Evolutionary conservation across 306 rosid genomes (phyloP).

Genomic region (Styphnolobium japonicum): DNA sequence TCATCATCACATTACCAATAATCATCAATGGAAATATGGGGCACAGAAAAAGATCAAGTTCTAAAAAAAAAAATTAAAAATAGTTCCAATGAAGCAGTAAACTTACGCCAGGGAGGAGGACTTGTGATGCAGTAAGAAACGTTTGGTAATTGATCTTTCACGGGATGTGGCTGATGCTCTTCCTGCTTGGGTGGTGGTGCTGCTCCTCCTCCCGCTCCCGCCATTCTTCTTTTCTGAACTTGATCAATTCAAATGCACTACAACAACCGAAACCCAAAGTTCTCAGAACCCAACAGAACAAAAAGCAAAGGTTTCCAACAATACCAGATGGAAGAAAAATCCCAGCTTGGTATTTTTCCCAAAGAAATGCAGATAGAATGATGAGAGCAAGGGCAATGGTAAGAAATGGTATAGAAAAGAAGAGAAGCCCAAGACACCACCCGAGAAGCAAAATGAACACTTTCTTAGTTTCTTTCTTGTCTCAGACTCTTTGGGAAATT

Average conservation of each 20-base stretch:
- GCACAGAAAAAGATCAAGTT: neutral
- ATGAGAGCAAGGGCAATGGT: neutral
- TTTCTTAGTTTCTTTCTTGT: neutral
- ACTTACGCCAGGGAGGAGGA: constrained; percentile 99
- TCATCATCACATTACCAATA: neutral
- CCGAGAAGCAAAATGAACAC: constrained; percentile 6
- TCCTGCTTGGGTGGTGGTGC: constrained; percentile 88
- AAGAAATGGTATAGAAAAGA: neutral
- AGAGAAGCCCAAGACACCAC: constrained; percentile 1
- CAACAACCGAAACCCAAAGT: constrained; percentile 8
- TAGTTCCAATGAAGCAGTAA: neutral
- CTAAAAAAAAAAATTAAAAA: neutral
- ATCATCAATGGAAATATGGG: neutral
- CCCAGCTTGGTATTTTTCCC: neutral
- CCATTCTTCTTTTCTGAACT: constrained; percentile 44
- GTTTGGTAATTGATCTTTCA: constrained; percentile 75
- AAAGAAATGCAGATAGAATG: neutral
- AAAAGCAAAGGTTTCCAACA: neutral
- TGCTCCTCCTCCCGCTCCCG: constrained; percentile 58
- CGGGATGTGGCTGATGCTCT: constrained; percentile 87
- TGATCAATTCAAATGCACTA: neutral
- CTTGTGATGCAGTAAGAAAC: constrained; percentile 85
- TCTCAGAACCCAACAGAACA: neutral
- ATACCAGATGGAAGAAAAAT: neutral
- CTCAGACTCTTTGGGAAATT: neutral